These are phyloP conservation scores for Laburnicola sp. DNA, from an alignment of 2,329 filamentous ascomycete species.

Conservation along the genomic window DNA sequence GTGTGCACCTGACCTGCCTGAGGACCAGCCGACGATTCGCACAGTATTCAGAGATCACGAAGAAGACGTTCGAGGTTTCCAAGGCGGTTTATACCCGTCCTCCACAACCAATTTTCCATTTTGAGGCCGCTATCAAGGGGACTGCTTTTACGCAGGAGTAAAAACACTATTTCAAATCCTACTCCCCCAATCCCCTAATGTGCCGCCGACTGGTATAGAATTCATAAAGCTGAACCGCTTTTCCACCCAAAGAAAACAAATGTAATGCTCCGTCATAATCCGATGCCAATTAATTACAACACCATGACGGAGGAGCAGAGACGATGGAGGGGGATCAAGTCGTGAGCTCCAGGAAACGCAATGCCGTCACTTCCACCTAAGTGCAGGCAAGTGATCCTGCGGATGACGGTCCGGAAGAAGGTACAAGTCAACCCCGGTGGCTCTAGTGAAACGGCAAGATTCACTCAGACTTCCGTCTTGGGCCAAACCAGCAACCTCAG, in stretches of 20 bases:
- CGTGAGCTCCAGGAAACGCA: conserved; percentile 28
- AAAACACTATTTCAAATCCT: conserved; percentile 5
- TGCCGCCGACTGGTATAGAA: conserved; percentile 13
- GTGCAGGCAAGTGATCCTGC: conserved; percentile 1
- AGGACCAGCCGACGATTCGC: too few species aligned
- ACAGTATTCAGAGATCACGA: too few species aligned
- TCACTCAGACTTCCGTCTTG: too few species aligned
- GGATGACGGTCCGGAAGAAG: neutral
- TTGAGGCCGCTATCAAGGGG: conserved; percentile 10
- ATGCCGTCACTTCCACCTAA: conserved; percentile 10
- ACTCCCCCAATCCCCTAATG: conserved; percentile 7
- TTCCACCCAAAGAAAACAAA: conserved; percentile 29
- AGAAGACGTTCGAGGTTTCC: neutral
- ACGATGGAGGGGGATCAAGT: conserved; percentile 29
- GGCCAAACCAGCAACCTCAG: conserved; percentile 10
- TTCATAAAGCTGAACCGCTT: conserved; percentile 16
- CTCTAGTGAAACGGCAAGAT: too few species aligned
- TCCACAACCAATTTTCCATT: conserved; percentile 11
- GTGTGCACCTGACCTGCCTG: too few species aligned
- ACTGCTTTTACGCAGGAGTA: conserved; percentile 2
- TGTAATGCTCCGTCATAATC: conserved; percentile 32
- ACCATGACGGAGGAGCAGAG: conserved; percentile 29
- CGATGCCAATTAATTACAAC: conserved; percentile 47
- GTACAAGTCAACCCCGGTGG: neutral
- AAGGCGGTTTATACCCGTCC: neutral